phyloP scores from a whole-genome alignment of 2,329 filamentous ascomycete genomes.

The Knufia fluminis region DNA sequence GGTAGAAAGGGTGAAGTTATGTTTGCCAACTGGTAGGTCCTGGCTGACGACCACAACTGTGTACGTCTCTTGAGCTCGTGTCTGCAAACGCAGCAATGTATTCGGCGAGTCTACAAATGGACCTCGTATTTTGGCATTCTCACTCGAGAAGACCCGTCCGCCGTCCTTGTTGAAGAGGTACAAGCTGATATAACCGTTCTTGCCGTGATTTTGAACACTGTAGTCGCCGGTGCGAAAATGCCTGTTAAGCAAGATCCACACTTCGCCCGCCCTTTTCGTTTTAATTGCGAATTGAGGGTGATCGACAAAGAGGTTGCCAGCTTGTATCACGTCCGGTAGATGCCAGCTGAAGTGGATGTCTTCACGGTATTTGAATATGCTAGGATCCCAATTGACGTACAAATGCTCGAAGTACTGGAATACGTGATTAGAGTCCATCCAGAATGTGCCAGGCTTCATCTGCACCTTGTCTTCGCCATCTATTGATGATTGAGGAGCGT shows the following conservation, averaged over 20 bases:
- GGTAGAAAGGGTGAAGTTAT: conserved; percentile 79
- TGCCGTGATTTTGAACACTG: conserved; percentile 38
- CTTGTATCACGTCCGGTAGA: conserved; percentile 32
- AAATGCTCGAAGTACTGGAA: conserved; percentile 90
- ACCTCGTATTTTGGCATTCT: conserved; percentile 61
- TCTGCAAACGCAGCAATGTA: conserved; percentile 68
- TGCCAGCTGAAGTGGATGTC: conserved; percentile 89
- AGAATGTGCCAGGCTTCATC: conserved; percentile 64
- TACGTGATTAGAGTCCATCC: conserved; percentile 83
- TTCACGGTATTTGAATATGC: conserved; percentile 68
- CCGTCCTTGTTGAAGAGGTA: conserved; percentile 68
- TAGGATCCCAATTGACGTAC: conserved; percentile 95
- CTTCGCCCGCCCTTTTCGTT: conserved; percentile 46
- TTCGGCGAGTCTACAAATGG: conserved; percentile 94
- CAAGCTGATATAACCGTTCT: conserved; percentile 76
- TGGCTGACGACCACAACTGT: conserved; percentile 69
- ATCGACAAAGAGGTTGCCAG: conserved; percentile 39
- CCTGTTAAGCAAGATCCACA: conserved; percentile 79
- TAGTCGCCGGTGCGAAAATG: conserved; percentile 69
- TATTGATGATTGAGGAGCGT: neutral
- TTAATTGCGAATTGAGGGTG: conserved; percentile 53
- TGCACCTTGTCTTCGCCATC: conserved; percentile 13
- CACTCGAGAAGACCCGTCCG: conserved; percentile 62
- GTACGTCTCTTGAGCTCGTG: conserved; percentile 42
- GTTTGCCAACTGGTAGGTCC: conserved; percentile 60